Evolutionary conservation across 441 rosid genomes (phyloP), one percentile per base, ranked within the genome.

Genomic region (Corymbia calophylla): DNA sequence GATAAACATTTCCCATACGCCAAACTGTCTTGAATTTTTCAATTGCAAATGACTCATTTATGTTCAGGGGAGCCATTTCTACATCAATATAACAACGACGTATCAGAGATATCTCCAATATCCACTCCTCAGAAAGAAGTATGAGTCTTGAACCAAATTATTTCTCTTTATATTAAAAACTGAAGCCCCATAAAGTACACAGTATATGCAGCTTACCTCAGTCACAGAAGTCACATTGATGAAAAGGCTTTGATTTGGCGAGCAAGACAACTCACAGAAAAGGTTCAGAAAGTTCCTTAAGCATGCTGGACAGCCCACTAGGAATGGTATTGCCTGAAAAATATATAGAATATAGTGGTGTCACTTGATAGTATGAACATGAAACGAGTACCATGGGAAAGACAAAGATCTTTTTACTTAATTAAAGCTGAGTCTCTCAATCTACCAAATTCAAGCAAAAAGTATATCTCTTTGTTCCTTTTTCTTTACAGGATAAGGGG

Each of bases 231-330:
- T 94, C 91, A 96, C 97, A 60, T 96, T 94, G 92, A 96, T 95
- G 93, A 95, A 96, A 55, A 93, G 92, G 91, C 96, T 93, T 94
- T 96, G 97, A 91, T 96, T 89, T 51, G 97, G 97, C 70, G 97
- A 96, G 92, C 97, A 96, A 4, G 96, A 93, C 60, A 96, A 95
- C 93, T 95, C 97, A 77, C 97, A 96, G 92, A 96, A 96, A 39
- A 96, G 93, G 90, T 96, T 96, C 87, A 96, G 91, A 91, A 96
- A 96, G 91, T 96, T 96, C 93, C 97, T 94, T 92, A 96, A 91
- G 95, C 97, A 96, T 86, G 97, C 96, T 53, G 97, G 97, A 93
- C 97, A 96, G 88, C 97, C 97, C 68, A 95, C 97, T 62, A 96
- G 96, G 89, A 96, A 93, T 89, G 97, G 96, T 86, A 96, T 92